Percentiles rank a stretch among this genome's conserved stretches.
phyloP scores from a whole-genome alignment of 208 protist species.

The Acanthamoeba sp. region DNA sequence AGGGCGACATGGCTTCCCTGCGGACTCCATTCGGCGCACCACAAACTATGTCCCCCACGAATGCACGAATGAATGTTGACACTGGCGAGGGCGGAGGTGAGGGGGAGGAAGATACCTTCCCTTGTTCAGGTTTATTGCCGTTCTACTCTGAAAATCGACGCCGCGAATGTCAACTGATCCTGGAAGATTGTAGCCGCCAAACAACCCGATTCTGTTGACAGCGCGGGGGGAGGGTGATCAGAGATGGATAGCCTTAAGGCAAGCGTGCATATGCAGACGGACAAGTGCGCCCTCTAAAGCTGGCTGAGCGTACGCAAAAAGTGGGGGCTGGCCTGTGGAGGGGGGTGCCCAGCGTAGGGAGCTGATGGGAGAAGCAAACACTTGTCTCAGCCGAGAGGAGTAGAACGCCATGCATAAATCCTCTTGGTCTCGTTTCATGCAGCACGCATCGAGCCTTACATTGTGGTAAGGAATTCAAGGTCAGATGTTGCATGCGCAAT shows the following conservation, averaged over 20 bases:
- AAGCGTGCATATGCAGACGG: no score
- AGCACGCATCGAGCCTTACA: constrained; percentile 40
- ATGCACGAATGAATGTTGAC: no score
- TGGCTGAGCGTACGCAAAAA: neutral
- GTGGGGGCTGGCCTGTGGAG: neutral
- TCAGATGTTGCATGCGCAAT: no score
- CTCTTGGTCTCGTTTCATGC: neutral
- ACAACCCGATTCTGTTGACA: neutral
- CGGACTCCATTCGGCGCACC: constrained; percentile 45
- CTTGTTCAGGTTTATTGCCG: neutral
- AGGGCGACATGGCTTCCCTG: constrained; percentile 32
- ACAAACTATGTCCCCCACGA: neutral
- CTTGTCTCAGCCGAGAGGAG: neutral
- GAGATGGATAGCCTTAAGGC: no score
- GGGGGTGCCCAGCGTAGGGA: constrained; percentile 8
- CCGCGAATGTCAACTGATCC: constrained; percentile 9
- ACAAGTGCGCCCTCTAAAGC: no score
- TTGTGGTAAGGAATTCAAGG: neutral
- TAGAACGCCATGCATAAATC: constrained; percentile 26
- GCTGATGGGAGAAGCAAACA: neutral
- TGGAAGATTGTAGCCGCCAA: constrained; percentile 45
- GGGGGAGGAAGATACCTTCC: neutral
- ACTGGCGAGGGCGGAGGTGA: neutral
- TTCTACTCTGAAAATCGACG: neutral
- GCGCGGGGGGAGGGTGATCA: neutral